These are phyloP conservation scores for Kazachstania sp. DNA, from an alignment of 1,139 yeast species.

Conservation along the genomic window DNA sequence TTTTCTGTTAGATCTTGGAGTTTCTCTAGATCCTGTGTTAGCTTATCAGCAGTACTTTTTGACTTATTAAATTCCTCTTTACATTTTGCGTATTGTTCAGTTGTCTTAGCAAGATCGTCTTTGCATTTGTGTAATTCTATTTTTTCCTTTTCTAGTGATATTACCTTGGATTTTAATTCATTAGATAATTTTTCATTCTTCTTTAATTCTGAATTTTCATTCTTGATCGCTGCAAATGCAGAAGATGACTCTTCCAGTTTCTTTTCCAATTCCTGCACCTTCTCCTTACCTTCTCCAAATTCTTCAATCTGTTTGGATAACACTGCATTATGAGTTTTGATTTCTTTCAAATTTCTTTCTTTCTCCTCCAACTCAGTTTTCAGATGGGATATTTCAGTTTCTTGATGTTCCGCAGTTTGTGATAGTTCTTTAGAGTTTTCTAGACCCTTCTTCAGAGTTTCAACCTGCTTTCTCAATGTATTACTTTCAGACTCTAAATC, in stretches of 20 bases:
- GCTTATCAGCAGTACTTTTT: background rate
- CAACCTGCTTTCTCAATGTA: background rate
- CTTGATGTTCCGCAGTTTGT: background rate
- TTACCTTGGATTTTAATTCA: background rate
- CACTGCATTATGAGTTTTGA: background rate
- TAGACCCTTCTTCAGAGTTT: background rate
- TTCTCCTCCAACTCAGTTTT: background rate
- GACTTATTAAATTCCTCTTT: background rate
- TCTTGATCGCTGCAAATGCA: background rate
- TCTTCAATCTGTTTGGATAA: background rate
- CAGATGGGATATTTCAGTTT: background rate
- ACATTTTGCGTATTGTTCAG: background rate
- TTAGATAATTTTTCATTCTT: background rate
- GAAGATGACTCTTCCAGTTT: background rate
- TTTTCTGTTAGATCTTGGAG: background rate
- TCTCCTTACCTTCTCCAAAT: background rate
- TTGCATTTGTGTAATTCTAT: background rate
- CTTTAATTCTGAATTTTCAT: background rate
- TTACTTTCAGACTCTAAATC: background rate
- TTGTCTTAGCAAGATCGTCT: background rate
- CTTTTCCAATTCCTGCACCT: background rate
- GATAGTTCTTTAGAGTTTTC: background rate
- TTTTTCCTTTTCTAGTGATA: background rate
- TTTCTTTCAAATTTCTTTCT: background rate
- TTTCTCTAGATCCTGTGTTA: background rate